Evolutionary conservation across 2,329 filamentous ascomycete species (phyloP), one percentile per base, ranked within the genome.

Genomic region (Ophiostoma tasmaniense): DNA sequence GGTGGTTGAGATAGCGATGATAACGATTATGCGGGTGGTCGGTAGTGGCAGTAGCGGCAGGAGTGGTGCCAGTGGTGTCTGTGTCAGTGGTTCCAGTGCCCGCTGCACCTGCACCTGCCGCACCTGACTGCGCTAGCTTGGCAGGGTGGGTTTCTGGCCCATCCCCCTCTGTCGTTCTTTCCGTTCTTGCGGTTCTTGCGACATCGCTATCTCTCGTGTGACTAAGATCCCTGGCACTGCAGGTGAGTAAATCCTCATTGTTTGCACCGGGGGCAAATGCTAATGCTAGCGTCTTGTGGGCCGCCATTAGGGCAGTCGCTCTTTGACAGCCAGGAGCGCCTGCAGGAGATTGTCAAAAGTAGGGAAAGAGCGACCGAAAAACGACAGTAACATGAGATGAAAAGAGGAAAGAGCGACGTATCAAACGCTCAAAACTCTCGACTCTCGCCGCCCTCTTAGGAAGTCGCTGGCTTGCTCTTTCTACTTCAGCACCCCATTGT

Each of bases 81-180:
- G 39, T 45, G 64, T 62, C 39, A 22, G 22, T 35, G 13, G 45
- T 69, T 30, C 37, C 22, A 22, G 39, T 45, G 64, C 59, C 39
- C 8, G 33, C 33, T 33, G 33, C 33, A 22, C 33, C 25, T 6
- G 42, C 25, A 52, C 61, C 59, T 45, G 64, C 52, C 11, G 33
- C 66, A 64, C 55, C 39, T 64, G 61, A 64, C 61, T 50, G 35
- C 5, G 4, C 68, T 65, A 69, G 68, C 65, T 64, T 42, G 35
- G 66, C 59, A 67, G 14, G 33, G 68, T 50, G 42, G 66, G 25
- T 33, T 39, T 50, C 33, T 50, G 39, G 42, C 17, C 20, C 39
- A 45, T 45, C 13, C n/a, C 50, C 50, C 50, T 55, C 50, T 55
- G 50, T 25, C n/a, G 33, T 35, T 65, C 35, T 65, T 65, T 37